Conservation (phyloP, 768 basidiomycete species). For the Mycena maculata region DNA sequence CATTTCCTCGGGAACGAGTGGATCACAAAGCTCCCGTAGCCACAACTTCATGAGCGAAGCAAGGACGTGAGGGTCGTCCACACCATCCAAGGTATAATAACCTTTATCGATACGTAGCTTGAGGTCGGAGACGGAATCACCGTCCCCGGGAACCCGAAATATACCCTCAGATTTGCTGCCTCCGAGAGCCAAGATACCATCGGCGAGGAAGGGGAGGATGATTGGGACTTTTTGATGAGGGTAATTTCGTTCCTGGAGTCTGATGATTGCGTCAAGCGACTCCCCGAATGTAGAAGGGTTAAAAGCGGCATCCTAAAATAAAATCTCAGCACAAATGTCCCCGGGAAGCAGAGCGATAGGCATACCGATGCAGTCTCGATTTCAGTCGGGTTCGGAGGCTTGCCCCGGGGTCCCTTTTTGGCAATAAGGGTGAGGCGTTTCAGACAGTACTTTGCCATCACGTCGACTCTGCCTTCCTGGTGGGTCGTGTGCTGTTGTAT, state of each 20-base stretch:
- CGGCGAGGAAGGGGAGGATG: conserved; percentile 92
- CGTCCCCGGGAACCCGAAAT: conserved; percentile 93
- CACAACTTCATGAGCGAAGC: conserved; percentile 93
- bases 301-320: conserved; percentile 85
- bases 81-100: conserved; percentile 88
- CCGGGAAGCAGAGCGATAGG: conserved; percentile 19
- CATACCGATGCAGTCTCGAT: conserved; percentile 91
- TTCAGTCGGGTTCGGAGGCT: conserved; percentile 82
- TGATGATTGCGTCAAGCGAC: conserved; percentile 84
- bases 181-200: conserved; percentile 90
- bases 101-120: conserved; percentile 92
- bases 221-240: conserved; percentile 88
- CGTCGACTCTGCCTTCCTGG: conserved; percentile 81
- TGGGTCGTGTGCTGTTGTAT: conserved; percentile 75
- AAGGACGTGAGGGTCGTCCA: conserved; percentile 91
- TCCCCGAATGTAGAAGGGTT: conserved; percentile 96
- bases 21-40: conserved; percentile 92
- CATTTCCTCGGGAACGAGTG: conserved; percentile 90
- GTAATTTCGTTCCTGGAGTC: conserved; percentile 88
- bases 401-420: conserved; percentile 88
- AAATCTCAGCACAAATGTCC: conserved; percentile 25
- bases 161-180: conserved; percentile 90
- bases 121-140: conserved; percentile 87
- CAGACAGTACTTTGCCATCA: conserved; percentile 93
- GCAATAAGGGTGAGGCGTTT: conserved; percentile 79